Evolutionary conservation across 2,329 filamentous ascomycete species (phyloP).

Genomic region (Gaeumannomyces tritici): DNA sequence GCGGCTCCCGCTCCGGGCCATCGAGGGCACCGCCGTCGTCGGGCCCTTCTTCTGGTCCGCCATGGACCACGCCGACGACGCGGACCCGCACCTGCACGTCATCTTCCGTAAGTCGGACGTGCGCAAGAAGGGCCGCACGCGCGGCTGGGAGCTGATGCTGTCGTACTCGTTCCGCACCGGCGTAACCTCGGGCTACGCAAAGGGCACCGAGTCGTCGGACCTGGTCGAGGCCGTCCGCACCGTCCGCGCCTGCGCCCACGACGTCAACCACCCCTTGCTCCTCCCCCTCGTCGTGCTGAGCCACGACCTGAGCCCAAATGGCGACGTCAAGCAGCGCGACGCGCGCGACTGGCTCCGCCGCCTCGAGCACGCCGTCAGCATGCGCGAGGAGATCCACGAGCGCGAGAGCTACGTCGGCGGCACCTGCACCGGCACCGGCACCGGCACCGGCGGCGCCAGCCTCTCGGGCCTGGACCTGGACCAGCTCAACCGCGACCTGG

Average conservation of each 20-base stretch:
- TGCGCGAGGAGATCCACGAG: slow-evolving; percentile 50
- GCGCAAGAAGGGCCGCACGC: slow-evolving; percentile 52
- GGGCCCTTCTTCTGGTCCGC: slow-evolving; percentile 56
- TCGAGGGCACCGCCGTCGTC: slow-evolving; percentile 49
- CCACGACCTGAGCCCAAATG: slow-evolving; percentile 44
- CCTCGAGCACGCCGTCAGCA: slow-evolving; percentile 51
- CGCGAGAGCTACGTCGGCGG: slow-evolving; percentile 47
- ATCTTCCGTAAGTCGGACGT: slow-evolving; percentile 47
- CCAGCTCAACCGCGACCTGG: slow-evolving; percentile 49
- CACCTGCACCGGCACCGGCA: no score
- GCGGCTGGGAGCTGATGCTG: slow-evolving; percentile 56
- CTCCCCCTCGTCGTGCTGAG: slow-evolving; percentile 49
- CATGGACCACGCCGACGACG: slow-evolving; percentile 45
- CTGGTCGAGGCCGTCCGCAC: slow-evolving; percentile 39
- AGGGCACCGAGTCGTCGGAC: slow-evolving; percentile 49
- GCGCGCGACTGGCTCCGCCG: slow-evolving; percentile 51
- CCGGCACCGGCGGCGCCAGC: no score
- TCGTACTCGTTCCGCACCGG: slow-evolving; percentile 44
- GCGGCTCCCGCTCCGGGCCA: slow-evolving; percentile 43
- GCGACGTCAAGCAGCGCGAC: slow-evolving; percentile 53
- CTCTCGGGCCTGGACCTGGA: slow-evolving; percentile 48
- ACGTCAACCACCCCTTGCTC: slow-evolving; percentile 48
- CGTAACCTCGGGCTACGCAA: slow-evolving; percentile 51
- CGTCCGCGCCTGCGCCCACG: slow-evolving; percentile 34
- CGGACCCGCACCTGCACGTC: slow-evolving; percentile 49